phyloP scores from a whole-genome alignment of 2,329 filamentous ascomycete genomes.

The Colletotrichum kahawae region DNA sequence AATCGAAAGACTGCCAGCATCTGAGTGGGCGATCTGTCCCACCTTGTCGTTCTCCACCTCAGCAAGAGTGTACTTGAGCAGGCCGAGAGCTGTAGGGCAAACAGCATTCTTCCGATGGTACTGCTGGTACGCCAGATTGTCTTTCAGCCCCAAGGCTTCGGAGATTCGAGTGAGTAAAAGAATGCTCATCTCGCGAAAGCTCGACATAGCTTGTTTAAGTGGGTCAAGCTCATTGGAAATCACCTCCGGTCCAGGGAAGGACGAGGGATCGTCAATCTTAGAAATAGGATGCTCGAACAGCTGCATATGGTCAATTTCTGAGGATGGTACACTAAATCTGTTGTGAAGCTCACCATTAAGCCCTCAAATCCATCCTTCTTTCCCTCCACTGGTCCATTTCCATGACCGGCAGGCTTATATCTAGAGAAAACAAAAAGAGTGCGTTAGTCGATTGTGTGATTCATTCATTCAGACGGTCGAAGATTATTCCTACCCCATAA shows the following conservation, averaged over 20 bases:
- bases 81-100: neutral
- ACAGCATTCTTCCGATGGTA: neutral
- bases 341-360: neutral
- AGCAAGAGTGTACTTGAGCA: neutral
- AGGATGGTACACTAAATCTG: fast-evolving
- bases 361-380: slow-evolving; percentile 6
- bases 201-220: neutral
- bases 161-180: neutral
- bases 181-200: neutral
- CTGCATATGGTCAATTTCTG: neutral
- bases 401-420: slow-evolving; percentile 3
- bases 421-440: neutral
- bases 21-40: slow-evolving; percentile 23
- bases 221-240: neutral
- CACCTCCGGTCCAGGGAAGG: neutral
- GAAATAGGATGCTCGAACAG: slow-evolving; percentile 5
- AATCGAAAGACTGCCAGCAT: slow-evolving; percentile 26
- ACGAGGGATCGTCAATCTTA: neutral
- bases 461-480: fast-evolving
- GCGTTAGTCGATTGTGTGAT: neutral
- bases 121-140: neutral
- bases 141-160: neutral
- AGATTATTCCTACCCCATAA: neutral
- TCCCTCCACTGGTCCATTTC: neutral
- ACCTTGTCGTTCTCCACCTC: neutral